Base-by-base conservation (phyloP, 2,329 filamentous ascomycete genomes). In the Huntiella bhutanensis region DNA sequence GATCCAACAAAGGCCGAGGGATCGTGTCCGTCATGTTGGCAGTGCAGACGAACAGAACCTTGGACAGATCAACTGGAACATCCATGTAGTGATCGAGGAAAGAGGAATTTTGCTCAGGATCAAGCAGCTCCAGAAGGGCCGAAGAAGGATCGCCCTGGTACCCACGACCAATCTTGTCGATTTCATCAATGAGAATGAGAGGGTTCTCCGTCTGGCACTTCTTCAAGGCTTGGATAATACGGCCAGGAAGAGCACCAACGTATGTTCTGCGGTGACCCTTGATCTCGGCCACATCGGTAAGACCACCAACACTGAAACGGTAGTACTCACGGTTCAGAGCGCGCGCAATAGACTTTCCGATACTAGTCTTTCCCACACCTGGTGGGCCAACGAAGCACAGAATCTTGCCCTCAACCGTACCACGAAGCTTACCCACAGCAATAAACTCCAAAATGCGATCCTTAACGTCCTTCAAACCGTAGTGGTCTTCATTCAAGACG, bases 61-160 rank as follows among this genome's bases (percentile, higher is more conserved):
- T 96, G 43, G 87, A 95, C 43, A 98, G 69, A 59, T 98, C 91
- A 4, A 98, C 88, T 0, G 91, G 91, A 1, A 98, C 86, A 60
- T 98, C 91, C 74, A 98, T 85, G 65, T 98, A 98, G 62, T 98
- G 91, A 55, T 98, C 91, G 52, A 98, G 63, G 73, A 98, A 98
- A 17, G 87, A 95, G 58, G 70, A 86, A 65, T 98, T 98, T 60
- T 98, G 91, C 62, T 98, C 91, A 0, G 91, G 91, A 54, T 98
- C 91, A 13, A 98, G 76, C 43, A 98, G 65, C 60, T 98, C 91
- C 3, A 98, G 74, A 45, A 98, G 70, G 28, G 91, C 91, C 15
- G 88, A 95, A 1, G 91, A 85, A 11, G 92, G 92, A 57, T 98
- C 91, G 19, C 91, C 91, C 63, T 96, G 91, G 59, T 95, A 91